phyloP scores from a whole-genome alignment of 164 flowering plant species.

The Buxus sempervirens region DNA sequence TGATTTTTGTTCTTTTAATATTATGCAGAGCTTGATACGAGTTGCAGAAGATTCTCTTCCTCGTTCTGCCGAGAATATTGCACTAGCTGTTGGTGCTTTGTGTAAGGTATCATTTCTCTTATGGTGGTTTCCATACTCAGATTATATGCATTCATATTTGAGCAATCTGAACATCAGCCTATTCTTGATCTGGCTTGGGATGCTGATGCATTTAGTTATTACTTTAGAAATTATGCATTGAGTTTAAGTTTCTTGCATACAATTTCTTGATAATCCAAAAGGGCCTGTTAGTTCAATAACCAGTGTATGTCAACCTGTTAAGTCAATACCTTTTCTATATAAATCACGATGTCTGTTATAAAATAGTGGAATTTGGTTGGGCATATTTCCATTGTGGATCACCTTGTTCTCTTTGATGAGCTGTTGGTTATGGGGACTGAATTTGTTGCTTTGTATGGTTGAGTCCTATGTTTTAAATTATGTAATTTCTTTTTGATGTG shows the following conservation, averaged over 20 bases:
- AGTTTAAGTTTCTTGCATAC: no score
- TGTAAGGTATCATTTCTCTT: slow-evolving; percentile 55
- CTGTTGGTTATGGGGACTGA: no score
- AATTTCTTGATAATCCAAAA: background rate
- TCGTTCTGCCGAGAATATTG: slow-evolving; percentile 80
- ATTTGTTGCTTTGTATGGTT: no score
- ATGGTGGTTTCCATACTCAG: background rate
- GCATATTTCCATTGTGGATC: no score
- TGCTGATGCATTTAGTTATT: no score
- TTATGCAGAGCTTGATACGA: slow-evolving; percentile 46
- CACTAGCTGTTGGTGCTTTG: slow-evolving; percentile 78
- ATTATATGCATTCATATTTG: background rate
- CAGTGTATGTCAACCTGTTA: background rate
- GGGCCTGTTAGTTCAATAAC: background rate
- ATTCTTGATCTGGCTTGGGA: background rate
- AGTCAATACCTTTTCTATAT: background rate
- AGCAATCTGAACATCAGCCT: background rate
- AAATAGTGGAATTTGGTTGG: no score
- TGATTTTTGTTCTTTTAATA: slow-evolving; percentile 10
- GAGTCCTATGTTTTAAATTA: no score
- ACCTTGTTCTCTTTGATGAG: no score
- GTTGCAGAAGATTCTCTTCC: slow-evolving; percentile 80
- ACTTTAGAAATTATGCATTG: no score
- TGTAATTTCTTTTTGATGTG: no score
- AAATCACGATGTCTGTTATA: background rate